Percentiles rank a stretch among this genome's conserved stretches.
Conservation (phyloP, 2,329 filamentous ascomycete genomes). For the Akanthomyces muscarius region DNA sequence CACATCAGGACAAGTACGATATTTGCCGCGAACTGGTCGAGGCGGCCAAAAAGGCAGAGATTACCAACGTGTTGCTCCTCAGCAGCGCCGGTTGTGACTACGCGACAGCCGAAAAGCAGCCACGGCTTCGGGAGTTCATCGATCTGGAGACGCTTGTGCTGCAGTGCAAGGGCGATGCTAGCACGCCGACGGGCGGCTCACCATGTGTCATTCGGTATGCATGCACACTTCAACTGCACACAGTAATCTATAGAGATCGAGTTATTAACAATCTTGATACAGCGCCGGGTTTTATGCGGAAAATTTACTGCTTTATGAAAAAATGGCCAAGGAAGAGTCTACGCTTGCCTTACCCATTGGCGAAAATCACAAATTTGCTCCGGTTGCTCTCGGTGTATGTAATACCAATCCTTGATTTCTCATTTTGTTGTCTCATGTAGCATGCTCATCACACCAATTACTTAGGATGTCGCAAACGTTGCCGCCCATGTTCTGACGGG, state of each 20-base stretch:
- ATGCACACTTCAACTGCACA: background rate
- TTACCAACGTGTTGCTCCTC: slow-evolving; percentile 44
- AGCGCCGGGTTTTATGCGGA: slow-evolving; percentile 50
- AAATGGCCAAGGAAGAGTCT: slow-evolving; percentile 42
- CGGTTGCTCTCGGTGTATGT: slow-evolving; percentile 43
- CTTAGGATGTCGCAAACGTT: slow-evolving; percentile 44
- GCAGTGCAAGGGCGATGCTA: slow-evolving; percentile 19
- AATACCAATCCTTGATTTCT: background rate
- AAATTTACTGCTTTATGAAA: slow-evolving; percentile 46
- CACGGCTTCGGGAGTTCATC: slow-evolving; percentile 47
- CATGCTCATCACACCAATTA: background rate
- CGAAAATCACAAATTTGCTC: slow-evolving; percentile 45
- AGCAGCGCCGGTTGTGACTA: slow-evolving; percentile 48
- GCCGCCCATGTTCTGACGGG: slow-evolving; percentile 45
- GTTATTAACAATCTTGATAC: background rate
- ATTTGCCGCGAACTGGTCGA: slow-evolving; percentile 42
- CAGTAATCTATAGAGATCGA: background rate
- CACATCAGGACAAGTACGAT: slow-evolving; percentile 42
- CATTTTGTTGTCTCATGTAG: background rate
- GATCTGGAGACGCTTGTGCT: slow-evolving; percentile 44
- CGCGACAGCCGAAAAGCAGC: slow-evolving; percentile 45
- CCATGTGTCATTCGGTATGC: slow-evolving; percentile 43
- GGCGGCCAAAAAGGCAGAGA: slow-evolving; percentile 41
- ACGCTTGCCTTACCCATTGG: slow-evolving; percentile 45
- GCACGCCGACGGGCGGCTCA: slow-evolving; percentile 36